Evolutionary conservation across 306 rosid species (phyloP), one percentile per base, ranked within the genome.

Genomic region (Citrullus amarus): DNA sequence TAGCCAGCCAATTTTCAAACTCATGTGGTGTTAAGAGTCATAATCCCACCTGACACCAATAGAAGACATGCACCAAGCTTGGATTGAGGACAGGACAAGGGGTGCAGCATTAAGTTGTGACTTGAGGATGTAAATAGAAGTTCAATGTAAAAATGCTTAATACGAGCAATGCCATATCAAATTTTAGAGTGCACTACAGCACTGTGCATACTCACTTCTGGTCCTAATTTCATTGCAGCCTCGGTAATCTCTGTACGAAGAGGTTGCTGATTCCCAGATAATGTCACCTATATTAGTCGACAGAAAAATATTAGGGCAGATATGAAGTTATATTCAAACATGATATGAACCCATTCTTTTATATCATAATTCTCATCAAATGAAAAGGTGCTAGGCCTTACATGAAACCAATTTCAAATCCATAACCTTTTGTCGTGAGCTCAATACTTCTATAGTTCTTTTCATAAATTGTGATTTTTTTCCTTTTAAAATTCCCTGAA

Each of bases 151-250:
- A 32, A 51, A 73, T 73, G 46, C 32, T 28, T 46, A 46, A 46
- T 13, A 7, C 13, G 6, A 48, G 59, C 76, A 25, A 71, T 71
- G 76, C 38, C 50, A 44, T 46, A 25, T 48, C 41, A 51, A 51
- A 30, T 51, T 62, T 9, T 32, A 65, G 66, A 77, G 72, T 56
- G 48, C 77, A 28, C 38, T 6, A 70, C 39, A 62, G 80, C 36
- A 32, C 25, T 13, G 8, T 36, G 58, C 14, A 56, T 10, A 82
- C 95, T 86, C 82, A 89, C 98, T 84, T 91, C 98, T 11, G 97
- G 71, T 82, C 98, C 97, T 83, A 93, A 85, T 83, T 91, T 90
- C 96, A 91, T 88, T 50, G 98, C 98, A 79, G 96, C 96, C 87
- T 90, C 97, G 1, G 93, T 88, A 71, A 92, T 90, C 86, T 88